Base-by-base conservation (phyloP, 2,329 filamentous ascomycete species). In the Pseudogymnoascus verrucosus region DNA sequence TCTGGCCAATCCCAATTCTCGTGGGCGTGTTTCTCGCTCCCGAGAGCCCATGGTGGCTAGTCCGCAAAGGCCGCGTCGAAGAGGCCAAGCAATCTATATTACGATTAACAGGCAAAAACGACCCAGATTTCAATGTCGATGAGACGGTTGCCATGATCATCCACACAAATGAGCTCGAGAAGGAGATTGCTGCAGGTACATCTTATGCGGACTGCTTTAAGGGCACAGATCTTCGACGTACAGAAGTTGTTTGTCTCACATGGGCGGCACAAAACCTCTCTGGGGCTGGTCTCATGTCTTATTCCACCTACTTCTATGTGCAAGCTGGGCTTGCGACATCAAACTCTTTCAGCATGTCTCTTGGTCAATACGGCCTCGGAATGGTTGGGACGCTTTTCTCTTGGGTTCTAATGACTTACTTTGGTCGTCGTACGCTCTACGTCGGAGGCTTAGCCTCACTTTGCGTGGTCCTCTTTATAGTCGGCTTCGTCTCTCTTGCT, bases 181-280 rank as follows among this genome's bases (percentile, higher is more conserved):
- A 78, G 57, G 76, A 80, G 54, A 72, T 75, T 1, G 44, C 59
- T 1, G 40, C 61, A n/a, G 77, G 77, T 0, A 80, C 77, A 26
- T 77, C 74, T 0, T 83, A 82, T 65, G 23, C 71, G 39, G 80
- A 83, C 65, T 81, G 80, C 59, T 78, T 84, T 68, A 78, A 74
- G 62, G 79, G 77, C 0, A 74, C 76, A 51, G 81, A 80, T 65
- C 69, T 77, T n/a, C 74, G 79, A 10, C 77, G 80, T 14, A 83
- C 80, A 0, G 80, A 82, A 67, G 81, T 83, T 34, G 77, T 78
- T 1, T 75, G 77, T 61, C 84, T 85, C 69, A 82, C 84, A 4
- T 87, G 85, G 75, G 78, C 81, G 5, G 84, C 84, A 1, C 85
- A 88, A 69, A 83, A 85, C 14, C 76, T 87, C 3, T 83, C 80